These are phyloP conservation scores for Linanthus parryae DNA, from an alignment of 148 eudicot genomes.

Conservation along the genomic window DNA sequence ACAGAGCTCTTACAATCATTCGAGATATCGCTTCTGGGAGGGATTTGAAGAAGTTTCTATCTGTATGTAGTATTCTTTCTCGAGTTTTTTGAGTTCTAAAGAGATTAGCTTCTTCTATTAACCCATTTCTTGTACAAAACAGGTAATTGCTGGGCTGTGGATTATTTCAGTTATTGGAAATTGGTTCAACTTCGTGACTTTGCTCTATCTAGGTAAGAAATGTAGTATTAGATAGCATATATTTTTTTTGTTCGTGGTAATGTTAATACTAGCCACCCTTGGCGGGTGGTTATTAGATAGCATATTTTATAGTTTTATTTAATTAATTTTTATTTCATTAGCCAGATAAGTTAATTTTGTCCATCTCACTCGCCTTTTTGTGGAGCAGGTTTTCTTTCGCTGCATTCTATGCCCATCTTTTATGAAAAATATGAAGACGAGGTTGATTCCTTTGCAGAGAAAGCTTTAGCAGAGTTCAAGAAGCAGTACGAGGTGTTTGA, in stretches of 20 bases:
- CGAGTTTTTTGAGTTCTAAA: neutral
- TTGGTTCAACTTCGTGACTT: conserved; percentile 70
- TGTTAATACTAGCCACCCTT: neutral
- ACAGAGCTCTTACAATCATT: conserved; percentile 53
- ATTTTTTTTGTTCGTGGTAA: neutral
- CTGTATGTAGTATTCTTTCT: conserved; percentile 35
- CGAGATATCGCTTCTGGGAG: conserved; percentile 82
- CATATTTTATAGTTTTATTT: neutral
- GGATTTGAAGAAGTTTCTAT: conserved; percentile 78
- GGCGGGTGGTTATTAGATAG: neutral
- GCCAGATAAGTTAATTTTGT: neutral
- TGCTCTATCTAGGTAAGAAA: conserved; percentile 72
- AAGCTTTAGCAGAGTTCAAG: conserved; percentile 65
- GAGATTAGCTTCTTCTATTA: neutral
- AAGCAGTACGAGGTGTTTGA: conserved; percentile 78
- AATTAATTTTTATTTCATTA: neutral
- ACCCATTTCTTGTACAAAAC: neutral
- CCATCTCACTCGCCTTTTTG: neutral
- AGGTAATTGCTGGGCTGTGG: conserved; percentile 94
- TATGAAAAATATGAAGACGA: conserved; percentile 88
- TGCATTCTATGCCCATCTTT: conserved; percentile 75
- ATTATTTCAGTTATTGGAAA: conserved; percentile 61
- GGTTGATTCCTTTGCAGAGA: conserved; percentile 77
- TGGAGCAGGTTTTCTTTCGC: conserved; percentile 54
- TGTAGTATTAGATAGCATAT: conserved; percentile 4